Evolutionary conservation across 1,284 basidiomycete species (phyloP).

Genomic region (Trichosporon sp.): DNA sequence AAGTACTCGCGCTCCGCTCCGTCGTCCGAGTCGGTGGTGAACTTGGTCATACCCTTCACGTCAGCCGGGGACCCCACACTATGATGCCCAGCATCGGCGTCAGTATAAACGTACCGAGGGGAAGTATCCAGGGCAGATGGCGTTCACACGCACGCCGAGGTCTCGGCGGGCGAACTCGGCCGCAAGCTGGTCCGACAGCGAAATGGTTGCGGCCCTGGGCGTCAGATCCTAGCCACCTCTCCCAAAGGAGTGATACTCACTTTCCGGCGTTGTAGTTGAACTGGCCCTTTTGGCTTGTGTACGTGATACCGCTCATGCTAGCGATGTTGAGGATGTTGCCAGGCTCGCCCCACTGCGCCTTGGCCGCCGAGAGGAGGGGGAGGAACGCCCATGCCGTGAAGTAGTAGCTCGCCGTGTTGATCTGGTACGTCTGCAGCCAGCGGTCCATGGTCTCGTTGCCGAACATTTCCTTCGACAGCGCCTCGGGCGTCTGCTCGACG

Average conservation of each 20-base stretch:
- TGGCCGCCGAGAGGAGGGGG: conserved; percentile 43
- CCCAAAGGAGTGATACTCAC: conserved; percentile 35
- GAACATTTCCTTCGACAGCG: conserved; percentile 43
- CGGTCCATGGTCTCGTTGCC: conserved; percentile 40
- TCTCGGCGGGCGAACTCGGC: conserved; percentile 28
- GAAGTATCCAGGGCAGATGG: conserved; percentile 30
- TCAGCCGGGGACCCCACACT: too few species aligned
- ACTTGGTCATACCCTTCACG: conserved; percentile 42
- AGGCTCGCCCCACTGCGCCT: conserved; percentile 35
- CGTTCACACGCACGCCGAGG: conserved; percentile 34
- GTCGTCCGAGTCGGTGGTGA: conserved; percentile 20
- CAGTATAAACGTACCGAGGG: conserved; percentile 16
- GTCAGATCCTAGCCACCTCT: background rate
- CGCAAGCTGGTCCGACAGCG: conserved; percentile 29
- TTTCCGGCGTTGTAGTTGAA: conserved; percentile 47
- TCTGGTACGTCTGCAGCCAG: conserved; percentile 42
- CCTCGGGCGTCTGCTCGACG: conserved; percentile 42
- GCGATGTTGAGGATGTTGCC: conserved; percentile 48
- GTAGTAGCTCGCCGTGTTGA: conserved; percentile 47
- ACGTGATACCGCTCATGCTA: conserved; percentile 20
- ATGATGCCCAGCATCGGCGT: background rate
- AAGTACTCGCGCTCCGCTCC: conserved; percentile 20
- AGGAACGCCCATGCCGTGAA: conserved; percentile 49
- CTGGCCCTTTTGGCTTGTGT: conserved; percentile 32
- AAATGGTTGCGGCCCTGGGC: conserved; percentile 31